Base-by-base conservation (phyloP, 2,329 filamentous ascomycete species). In the Colletotrichum sp. region DNA sequence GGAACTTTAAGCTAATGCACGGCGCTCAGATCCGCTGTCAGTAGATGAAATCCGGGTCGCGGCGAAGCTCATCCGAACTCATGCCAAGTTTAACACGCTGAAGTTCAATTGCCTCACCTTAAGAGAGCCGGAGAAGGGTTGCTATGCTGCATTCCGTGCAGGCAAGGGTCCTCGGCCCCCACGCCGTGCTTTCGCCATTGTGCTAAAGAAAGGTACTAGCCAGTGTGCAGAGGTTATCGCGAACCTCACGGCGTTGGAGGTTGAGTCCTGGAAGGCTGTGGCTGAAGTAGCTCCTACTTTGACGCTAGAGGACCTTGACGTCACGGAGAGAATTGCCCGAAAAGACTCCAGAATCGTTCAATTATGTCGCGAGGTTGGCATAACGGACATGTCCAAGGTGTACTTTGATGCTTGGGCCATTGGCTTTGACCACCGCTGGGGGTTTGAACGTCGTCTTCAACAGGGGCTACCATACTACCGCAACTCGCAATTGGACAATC, bases 321-420 rank as follows among this genome's bases (percentile, higher is more conserved):
- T 93, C 76, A 94, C 95, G 5, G 95, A 96, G 84, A 88, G 89
- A 52, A 86, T 95, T 30, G 89, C 92, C 59, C 89, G 94, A 76
- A 90, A 90, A 78, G 93, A 96, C 79, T 88, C 92, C 0, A 93
- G 92, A 77, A 94, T 96, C 76, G 94, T 96, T 80, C 92, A 95
- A 83, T 93, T 95, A 81, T 96, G 95, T 81, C 90, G 89, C 4
- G 91, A 96, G 39, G 86, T 95, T 77, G 94, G 95, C 26, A 95
- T 96, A 77, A 88, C 92, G 79, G 94, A 96, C 79, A 96, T 96
- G 95, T 87, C 94, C 84, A 95, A 96, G 85, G 93, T 96, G 44
- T 96, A 94, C 84, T 94, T 95, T 83, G 95, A 96, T 83, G 94
- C 93, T 57, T 96, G 95, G 95, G 95, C 95, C 2, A 96, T 96